Percentiles rank a stretch among this genome's conserved stretches.
Conservation (phyloP, 441 rosid genomes). For the Lagerstroemia fauriei region DNA sequence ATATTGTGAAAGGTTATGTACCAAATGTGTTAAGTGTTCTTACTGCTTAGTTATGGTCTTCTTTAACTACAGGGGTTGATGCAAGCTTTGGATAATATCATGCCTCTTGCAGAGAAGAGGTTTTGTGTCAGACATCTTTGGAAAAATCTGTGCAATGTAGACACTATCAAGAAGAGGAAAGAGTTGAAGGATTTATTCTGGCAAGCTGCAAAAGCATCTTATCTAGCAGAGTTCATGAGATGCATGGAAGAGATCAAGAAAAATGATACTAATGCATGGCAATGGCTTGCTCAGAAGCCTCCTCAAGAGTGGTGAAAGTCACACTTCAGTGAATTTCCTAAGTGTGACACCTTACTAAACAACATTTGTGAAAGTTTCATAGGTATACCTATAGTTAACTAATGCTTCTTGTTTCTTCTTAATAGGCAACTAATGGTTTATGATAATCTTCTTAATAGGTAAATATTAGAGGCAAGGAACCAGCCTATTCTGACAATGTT, state of each 20-base stretch:
- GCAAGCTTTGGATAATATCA: not conserved
- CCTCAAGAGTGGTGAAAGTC: not conserved
- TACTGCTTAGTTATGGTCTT: not conserved
- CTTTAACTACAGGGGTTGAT: not conserved
- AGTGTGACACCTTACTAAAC: not conserved
- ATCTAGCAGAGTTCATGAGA: not conserved
- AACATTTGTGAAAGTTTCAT: not conserved
- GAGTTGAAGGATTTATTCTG: not conserved
- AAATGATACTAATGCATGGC: not conserved
- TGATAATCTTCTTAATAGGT: not conserved
- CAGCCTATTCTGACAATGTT: not conserved
- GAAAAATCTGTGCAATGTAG: not conserved
- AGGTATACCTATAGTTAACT: not conserved
- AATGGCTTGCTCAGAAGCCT: not conserved
- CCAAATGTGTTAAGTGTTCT: too few species aligned
- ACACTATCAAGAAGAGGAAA: not conserved
- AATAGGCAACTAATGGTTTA: not conserved
- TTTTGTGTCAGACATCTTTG: not conserved
- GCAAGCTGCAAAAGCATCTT: not conserved
- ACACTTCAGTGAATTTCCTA: not conserved
- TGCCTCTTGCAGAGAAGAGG: not conserved
- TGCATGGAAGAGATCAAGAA: not conserved
- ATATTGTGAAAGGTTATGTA: too few species aligned
- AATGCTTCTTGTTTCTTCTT: not conserved
- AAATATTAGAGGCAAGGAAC: not conserved